A percentile compares a stretch with the other conserved stretches of the same genome.
Evolutionary conservation across 192 early-diverging fungal species (phyloP).

Genomic region (Entomortierella lignicola): DNA sequence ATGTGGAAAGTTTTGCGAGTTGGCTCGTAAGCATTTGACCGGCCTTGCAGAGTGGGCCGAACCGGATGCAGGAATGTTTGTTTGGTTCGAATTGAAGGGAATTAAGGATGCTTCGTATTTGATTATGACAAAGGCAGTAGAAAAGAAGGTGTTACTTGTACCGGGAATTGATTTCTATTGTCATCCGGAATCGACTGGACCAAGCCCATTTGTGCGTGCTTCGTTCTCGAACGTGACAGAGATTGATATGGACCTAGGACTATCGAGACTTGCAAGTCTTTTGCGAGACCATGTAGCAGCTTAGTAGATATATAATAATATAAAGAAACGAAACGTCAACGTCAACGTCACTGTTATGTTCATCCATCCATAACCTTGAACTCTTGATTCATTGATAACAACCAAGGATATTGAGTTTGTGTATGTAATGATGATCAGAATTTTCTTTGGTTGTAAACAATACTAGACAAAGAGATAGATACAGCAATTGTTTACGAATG

Average conservation of each 20-base stretch:
- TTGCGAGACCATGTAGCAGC: constrained; percentile 51
- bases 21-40: constrained; percentile 70
- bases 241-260: constrained; percentile 70
- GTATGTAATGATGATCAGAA: too few relatives aligned
- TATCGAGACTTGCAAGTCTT: constrained; percentile 69
- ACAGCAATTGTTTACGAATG: too few relatives aligned
- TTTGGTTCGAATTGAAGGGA: constrained; percentile 78
- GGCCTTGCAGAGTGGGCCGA: constrained; percentile 69
- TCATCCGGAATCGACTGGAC: constrained; percentile 52
- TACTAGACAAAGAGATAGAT: too few relatives aligned
- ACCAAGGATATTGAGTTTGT: too few relatives aligned
- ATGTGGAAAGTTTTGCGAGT: constrained; percentile 73
- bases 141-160: constrained; percentile 76
- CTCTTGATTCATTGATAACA: too few relatives aligned
- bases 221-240: constrained; percentile 76
- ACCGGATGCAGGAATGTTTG: constrained; percentile 89
- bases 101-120: constrained; percentile 66
- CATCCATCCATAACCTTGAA: too few relatives aligned
- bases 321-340: too few relatives aligned
- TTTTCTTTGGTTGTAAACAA: too few relatives aligned
- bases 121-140: constrained; percentile 70
- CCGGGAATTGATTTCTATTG: constrained; percentile 68
- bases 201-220: constrained; percentile 71
- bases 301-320: not conserved
- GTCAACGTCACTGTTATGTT: too few relatives aligned